Conservation (phyloP, 805 yeast genomes). For the Cyberlindnera petersonii region DNA sequence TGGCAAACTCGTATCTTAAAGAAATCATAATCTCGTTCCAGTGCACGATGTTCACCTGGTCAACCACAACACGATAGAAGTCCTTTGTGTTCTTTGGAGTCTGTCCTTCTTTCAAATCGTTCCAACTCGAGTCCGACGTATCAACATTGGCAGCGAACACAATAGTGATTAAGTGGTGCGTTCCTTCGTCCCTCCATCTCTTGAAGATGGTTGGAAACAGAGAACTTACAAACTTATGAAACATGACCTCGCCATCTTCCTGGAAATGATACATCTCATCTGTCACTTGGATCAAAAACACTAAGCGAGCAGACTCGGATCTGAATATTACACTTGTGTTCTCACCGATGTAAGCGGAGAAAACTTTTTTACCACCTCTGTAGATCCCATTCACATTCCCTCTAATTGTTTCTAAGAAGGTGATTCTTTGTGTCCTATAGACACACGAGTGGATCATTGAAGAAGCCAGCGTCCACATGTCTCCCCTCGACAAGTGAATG, state of each 20-base stretch:
- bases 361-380: constrained; percentile 60
- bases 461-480: constrained; percentile 84
- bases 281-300: constrained; percentile 83
- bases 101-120: constrained; percentile 65
- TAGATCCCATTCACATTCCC: constrained; percentile 59
- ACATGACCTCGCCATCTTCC: constrained; percentile 91
- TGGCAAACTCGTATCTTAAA: constrained; percentile 77
- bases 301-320: constrained; percentile 83
- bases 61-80: constrained; percentile 90
- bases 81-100: constrained; percentile 64
- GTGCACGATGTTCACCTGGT: constrained; percentile 80
- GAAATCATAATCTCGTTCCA: constrained; percentile 94
- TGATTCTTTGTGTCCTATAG: constrained; percentile 58
- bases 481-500: constrained; percentile 77
- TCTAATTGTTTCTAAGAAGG: constrained; percentile 59
- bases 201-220: constrained; percentile 84
- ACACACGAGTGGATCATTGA: constrained; percentile 59
- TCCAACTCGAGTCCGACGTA: constrained; percentile 44
- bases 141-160: constrained; percentile 82
- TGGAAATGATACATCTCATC: constrained; percentile 98
- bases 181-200: constrained; percentile 80
- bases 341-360: constrained; percentile 72
- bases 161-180: constrained; percentile 89
- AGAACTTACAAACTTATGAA: constrained; percentile 89
- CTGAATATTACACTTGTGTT: constrained; percentile 80